phyloP scores from a whole-genome alignment of 2,329 filamentous ascomycete genomes.

The Dendrostoma leiphaemia region DNA sequence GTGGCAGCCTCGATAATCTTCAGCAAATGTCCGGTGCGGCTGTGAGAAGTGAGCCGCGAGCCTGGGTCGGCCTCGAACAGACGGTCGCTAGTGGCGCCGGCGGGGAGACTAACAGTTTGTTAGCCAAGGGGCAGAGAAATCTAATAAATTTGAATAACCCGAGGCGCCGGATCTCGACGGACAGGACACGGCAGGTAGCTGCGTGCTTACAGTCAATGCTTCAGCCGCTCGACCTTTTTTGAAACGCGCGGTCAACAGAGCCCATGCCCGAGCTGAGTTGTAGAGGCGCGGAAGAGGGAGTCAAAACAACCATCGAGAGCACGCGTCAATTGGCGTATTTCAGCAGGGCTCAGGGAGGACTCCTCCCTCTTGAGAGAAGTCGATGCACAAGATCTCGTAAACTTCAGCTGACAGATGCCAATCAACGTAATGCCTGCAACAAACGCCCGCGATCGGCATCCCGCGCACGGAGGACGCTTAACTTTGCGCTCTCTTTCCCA shows the following conservation, averaged over 20 bases:
- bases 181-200: background rate
- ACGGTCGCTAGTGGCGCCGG: background rate
- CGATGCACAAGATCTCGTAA: conserved; percentile 9
- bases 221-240: background rate
- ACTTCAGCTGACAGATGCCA: background rate
- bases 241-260: too few species aligned
- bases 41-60: background rate
- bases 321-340: background rate
- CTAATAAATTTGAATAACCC: background rate
- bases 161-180: background rate
- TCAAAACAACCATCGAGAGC: too few species aligned
- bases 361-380: conserved; percentile 3
- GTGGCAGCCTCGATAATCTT: background rate
- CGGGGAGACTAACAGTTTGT: background rate
- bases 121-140: background rate
- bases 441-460: too few species aligned
- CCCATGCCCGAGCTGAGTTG: too few species aligned
- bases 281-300: too few species aligned
- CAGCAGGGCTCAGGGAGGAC: background rate
- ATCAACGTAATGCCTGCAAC: too few species aligned
- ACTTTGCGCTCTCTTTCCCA: too few species aligned
- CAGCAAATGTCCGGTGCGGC: background rate
- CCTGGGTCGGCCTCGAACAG: background rate
- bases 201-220: background rate
- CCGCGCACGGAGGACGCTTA: too few species aligned